Base-by-base conservation (phyloP, 2,329 filamentous ascomycete species). In the Coniochaeta sp. region DNA sequence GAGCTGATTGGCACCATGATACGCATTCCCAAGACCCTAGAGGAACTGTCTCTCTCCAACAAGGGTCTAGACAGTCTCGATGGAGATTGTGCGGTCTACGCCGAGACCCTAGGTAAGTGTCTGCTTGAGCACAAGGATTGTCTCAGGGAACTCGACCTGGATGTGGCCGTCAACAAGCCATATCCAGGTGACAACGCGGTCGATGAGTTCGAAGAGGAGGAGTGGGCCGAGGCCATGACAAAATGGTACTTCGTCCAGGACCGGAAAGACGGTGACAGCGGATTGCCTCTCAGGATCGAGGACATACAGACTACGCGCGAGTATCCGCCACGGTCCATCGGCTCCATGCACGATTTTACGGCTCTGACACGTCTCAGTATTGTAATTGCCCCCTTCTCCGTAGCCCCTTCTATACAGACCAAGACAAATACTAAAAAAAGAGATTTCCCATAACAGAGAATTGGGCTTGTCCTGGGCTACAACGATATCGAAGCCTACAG, bases 1-100 rank as follows among this genome's bases (percentile, higher is more conserved):
- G 24, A n/a, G 1, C 52, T 60, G n/a, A 36, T 63, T 14, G 57
- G 60, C 22, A 63, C 40, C 26, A 62, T 65, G 7, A 50, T 65
- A 26, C 62, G 60, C 14, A 57, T 60, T 12, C 63, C 62, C 16
- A 38, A 34, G 14, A 50, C 44, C n/a, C 59, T 63, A 10, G 59
- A 63, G 50, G 38, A 61, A 38, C 44, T 50, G 4, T 55, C 52
- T 16, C 12, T 63, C 12, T 61, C 59, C 2, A 22, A 60, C 36
- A 56, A 59, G 1, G 60, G 60, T 6, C 47, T 62, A 1, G 17
- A 19, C 19, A 38, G 30, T 8, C 0, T 42, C 16, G 57, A 65
- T 40, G 58, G 44, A 1, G 55, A 60, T 2, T 19, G 9, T 6
- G 50, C 59, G 4, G 19, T 30, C 22, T 22, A 34, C 16, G 32